phyloP scores from a whole-genome alignment of 176 grass and related monocot genomes.

The Oryza rufipogon region DNA sequence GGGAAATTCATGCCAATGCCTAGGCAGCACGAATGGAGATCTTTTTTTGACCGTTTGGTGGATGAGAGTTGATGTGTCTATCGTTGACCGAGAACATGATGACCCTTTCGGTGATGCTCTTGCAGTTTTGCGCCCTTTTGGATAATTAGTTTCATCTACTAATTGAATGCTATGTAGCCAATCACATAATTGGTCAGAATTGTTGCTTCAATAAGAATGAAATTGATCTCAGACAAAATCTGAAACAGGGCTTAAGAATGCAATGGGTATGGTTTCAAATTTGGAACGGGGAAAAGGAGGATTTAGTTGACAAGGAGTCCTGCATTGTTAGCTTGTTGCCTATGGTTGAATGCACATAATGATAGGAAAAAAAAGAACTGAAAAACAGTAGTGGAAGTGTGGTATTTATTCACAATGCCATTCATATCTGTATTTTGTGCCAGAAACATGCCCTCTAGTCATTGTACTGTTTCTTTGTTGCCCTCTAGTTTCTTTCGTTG shows the following conservation, averaged over 20 bases:
- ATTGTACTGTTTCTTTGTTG: background rate
- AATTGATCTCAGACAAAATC: background rate
- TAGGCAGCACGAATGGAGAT: background rate
- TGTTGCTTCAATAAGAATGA: background rate
- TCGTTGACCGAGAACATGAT: background rate
- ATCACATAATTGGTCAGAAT: background rate
- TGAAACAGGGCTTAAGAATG: no score
- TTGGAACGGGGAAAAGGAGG: background rate
- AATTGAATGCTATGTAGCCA: background rate
- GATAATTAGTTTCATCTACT: conserved; percentile 11
- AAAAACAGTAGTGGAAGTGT: background rate
- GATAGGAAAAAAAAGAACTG: background rate
- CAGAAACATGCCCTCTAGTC: background rate
- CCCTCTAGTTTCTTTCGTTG: background rate
- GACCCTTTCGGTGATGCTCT: background rate
- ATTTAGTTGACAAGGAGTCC: background rate
- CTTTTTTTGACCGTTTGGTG: background rate
- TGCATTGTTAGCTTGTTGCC: background rate
- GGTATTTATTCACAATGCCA: background rate
- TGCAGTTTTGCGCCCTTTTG: conserved; percentile 18
- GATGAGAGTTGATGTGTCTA: background rate
- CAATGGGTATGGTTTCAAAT: no score
- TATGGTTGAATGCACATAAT: background rate
- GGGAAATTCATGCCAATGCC: conserved; percentile 3
- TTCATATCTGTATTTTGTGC: background rate